Evolutionary conservation across 192 early-diverging fungal genomes (phyloP), one percentile per base, ranked within the genome.

Genomic region (Coemansia sp.): DNA sequence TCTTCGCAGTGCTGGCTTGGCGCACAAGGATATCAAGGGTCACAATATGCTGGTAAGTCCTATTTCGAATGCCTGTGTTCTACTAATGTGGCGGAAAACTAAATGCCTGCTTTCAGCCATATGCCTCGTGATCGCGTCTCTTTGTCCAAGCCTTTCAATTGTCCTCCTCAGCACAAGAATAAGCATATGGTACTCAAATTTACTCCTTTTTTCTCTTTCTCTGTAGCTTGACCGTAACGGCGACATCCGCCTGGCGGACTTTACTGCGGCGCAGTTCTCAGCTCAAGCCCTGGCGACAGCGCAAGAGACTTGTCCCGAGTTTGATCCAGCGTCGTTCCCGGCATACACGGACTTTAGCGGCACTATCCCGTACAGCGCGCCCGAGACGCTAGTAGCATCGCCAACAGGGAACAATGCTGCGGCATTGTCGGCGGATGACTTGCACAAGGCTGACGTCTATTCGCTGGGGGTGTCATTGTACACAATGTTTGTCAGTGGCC

Each of bases 11-110:
- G 81, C 81, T 0, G 84, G 85, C 19, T 64, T 86, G 65, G 78
- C 84, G 7, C 88, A 89, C 68, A 84, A 86, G 57, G 88, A 89
- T 50, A 86, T 89, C 52, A 89, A 89, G 68, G 81, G 76, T 14
- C 88, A 89, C 68, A 89, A 89, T 62, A 77, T 89, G 49, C 67
- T 89, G 70, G 74, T 75, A 78, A 78, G 76, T 68, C 11, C 10
- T 26, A 26, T 32, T 37, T 37, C 35, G 5, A 37, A 26, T 50
- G 53, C 17, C 19, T 33, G 7, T 7, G 19, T 46, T 46, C 43
- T 14, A 50, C 42, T 57, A 39, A 39, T 47, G 67, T 57, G 62
- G 62, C 62, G 26, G 40, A 8, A 30, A 30, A 26, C 62, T 40
- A 62, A 30, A 67, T 63, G 58, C 53, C 46, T 58, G 53, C 44